phyloP scores from a whole-genome alignment of 441 rosid genomes.

The Gossypium lobatum region DNA sequence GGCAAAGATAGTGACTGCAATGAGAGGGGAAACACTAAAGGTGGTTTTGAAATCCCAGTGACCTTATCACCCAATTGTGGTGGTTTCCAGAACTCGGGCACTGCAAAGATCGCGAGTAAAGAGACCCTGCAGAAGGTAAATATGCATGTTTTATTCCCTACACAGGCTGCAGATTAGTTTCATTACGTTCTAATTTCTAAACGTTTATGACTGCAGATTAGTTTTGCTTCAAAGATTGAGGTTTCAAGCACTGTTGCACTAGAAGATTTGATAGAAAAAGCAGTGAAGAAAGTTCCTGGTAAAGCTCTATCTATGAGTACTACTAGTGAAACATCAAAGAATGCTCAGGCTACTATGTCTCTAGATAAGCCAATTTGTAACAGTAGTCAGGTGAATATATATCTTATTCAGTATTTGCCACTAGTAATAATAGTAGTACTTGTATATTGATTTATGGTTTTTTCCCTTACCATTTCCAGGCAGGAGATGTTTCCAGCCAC shows the following conservation, averaged over 20 bases:
- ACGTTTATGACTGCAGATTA: slow-evolving; percentile 25
- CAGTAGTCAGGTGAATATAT: slow-evolving; percentile 30
- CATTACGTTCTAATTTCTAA: slow-evolving; percentile 25
- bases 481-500: slow-evolving; percentile 12
- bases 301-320: slow-evolving; percentile 15
- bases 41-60: background rate
- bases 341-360: background rate
- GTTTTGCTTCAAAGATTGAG: slow-evolving; percentile 13
- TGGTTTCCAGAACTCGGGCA: slow-evolving; percentile 1
- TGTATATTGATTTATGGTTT: slow-evolving; percentile 15
- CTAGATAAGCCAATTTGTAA: slow-evolving; percentile 16
- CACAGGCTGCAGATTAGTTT: too few species aligned
- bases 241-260: slow-evolving; percentile 5
- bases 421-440: background rate
- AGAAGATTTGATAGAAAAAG: slow-evolving; percentile 9
- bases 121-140: slow-evolving; percentile 35
- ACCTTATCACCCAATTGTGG: slow-evolving; percentile 6
- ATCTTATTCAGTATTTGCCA: background rate
- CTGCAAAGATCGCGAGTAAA: slow-evolving; percentile 7
- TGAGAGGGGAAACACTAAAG: slow-evolving; percentile 11
- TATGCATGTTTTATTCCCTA: slow-evolving; percentile 17
- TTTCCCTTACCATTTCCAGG: slow-evolving; percentile 27
- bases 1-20: slow-evolving; percentile 18
- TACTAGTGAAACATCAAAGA: slow-evolving; percentile 4
- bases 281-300: slow-evolving; percentile 9